phyloP scores from a whole-genome alignment of 495 filamentous ascomycete species.

The Cudoniella acicularis region DNA sequence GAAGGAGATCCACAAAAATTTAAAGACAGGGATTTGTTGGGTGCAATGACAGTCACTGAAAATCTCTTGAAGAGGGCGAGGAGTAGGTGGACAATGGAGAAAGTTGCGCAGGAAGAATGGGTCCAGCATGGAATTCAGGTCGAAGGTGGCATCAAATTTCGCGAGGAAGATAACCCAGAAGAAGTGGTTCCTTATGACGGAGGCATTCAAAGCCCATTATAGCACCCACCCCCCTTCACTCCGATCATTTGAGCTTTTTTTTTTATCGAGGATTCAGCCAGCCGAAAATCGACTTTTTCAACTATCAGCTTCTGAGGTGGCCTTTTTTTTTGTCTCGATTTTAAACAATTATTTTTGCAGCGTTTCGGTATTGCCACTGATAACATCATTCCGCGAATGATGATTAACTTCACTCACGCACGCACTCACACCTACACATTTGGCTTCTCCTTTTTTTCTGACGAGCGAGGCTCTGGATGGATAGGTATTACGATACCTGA shows the following conservation, averaged over 20 bases:
- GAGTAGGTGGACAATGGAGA: constrained; percentile 67
- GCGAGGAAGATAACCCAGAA: constrained; percentile 59
- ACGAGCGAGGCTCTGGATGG: neutral
- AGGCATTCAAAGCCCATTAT: constrained; percentile 15
- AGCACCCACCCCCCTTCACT: neutral
- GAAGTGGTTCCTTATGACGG: constrained; percentile 31
- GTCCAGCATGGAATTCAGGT: constrained; percentile 69
- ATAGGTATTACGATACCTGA: neutral
- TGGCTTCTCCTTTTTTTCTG: neutral
- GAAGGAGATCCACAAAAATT: constrained; percentile 45
- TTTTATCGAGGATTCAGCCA: neutral
- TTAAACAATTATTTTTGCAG: too few species aligned
- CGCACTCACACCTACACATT: neutral
- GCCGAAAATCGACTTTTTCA: too few species aligned
- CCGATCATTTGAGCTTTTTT: too few species aligned
- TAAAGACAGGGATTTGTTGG: constrained; percentile 59
- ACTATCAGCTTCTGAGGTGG: too few species aligned
- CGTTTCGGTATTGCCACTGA: too few species aligned
- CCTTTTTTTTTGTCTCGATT: too few species aligned
- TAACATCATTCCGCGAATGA: neutral
- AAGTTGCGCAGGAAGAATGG: constrained; percentile 70
- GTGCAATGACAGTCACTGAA: constrained; percentile 77
- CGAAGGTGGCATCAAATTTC: constrained; percentile 63
- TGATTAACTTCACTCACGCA: neutral
- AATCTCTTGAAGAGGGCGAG: constrained; percentile 75